A percentile compares a stretch with the other conserved stretches of the same genome.
Conservation (phyloP, 441 rosid genomes). For the Biscutella laevigata region DNA sequence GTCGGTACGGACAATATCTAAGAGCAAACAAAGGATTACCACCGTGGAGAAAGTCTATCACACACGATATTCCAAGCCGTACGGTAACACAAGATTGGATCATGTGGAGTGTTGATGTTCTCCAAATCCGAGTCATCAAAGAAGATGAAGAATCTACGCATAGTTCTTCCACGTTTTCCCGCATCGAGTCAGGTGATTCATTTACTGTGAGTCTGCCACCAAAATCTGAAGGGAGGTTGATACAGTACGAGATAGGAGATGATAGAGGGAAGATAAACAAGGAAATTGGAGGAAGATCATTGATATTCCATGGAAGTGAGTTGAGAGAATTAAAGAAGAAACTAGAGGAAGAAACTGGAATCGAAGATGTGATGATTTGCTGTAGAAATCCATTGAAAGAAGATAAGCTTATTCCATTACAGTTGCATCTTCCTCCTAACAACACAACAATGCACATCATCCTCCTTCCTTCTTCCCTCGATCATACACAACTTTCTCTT, state of each 20-base stretch:
- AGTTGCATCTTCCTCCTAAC: too few species aligned
- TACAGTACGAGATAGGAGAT: slow-evolving; percentile 33
- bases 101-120: slow-evolving; percentile 45
- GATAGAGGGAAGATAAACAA: slow-evolving; percentile 31
- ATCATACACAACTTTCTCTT: too few species aligned
- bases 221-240: slow-evolving; percentile 32
- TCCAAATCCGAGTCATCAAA: slow-evolving; percentile 29
- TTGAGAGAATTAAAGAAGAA: slow-evolving; percentile 34
- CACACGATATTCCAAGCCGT: slow-evolving; percentile 47
- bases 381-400: too few species aligned
- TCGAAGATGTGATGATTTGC: slow-evolving; percentile 26
- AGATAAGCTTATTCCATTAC: too few species aligned
- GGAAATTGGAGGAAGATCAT: slow-evolving; percentile 20
- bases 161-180: slow-evolving; percentile 21
- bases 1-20: slow-evolving; percentile 32
- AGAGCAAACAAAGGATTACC: slow-evolving; percentile 50
- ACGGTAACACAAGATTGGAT: slow-evolving; percentile 39
- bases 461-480: too few species aligned
- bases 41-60: slow-evolving; percentile 48
- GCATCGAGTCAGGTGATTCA: slow-evolving; percentile 18
- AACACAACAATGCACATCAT: too few species aligned
- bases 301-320: slow-evolving; percentile 39
- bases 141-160: slow-evolving; percentile 13
- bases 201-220: slow-evolving; percentile 9
- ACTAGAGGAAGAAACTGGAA: slow-evolving; percentile 36